Evolutionary conservation across 2,329 filamentous ascomycete genomes (phyloP), one percentile per base, ranked within the genome.

Genomic region (Nannizzia gypsea): DNA sequence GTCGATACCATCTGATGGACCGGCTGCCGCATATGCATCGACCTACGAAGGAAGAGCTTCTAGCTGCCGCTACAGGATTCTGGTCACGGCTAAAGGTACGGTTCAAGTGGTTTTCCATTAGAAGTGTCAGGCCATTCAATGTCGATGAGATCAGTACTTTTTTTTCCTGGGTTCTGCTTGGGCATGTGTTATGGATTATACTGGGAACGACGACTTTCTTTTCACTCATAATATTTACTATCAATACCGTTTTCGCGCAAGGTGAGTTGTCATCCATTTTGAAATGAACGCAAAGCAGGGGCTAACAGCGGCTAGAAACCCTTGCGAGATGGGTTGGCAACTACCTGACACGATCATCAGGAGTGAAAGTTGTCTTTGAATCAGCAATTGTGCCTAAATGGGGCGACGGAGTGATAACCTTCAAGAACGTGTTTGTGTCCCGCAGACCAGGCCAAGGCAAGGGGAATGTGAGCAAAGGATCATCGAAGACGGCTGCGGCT

Each of bases 81-180:
- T 93, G 90, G 85, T 87, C 95, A 63, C 83, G 93, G 56, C 74
- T 96, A 50, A 90, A 87, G 69, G 88, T 97, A 24, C 87, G 90
- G 44, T 95, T 97, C 77, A 99, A 99, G 74, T 99, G 93, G 93
- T 86, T 93, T 67, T 95, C 93, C 1, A 99, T 99, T 67, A 81
- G 91, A 69, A 96, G 91, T 71, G 89, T 88, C 72, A 82, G 93
- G 40, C 93, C 93, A 0, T 99, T 93, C 83, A 99, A 95, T 72
- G 83, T 87, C 22, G 93, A 99, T 72, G 93, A 99, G 75, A 96
- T 96, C 79, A 89, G 90, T 52, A 93, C 93, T 3, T 92, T 99
- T 64, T 84, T 90, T 58, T 97, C 93, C 1, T 97, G 92, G 92
- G 87, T 99, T 63, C 81, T 97, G 63, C 80, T 96, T 59, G 93